Conservation (phyloP, 1,284 basidiomycete species). For the Coniophora puteana region DNA sequence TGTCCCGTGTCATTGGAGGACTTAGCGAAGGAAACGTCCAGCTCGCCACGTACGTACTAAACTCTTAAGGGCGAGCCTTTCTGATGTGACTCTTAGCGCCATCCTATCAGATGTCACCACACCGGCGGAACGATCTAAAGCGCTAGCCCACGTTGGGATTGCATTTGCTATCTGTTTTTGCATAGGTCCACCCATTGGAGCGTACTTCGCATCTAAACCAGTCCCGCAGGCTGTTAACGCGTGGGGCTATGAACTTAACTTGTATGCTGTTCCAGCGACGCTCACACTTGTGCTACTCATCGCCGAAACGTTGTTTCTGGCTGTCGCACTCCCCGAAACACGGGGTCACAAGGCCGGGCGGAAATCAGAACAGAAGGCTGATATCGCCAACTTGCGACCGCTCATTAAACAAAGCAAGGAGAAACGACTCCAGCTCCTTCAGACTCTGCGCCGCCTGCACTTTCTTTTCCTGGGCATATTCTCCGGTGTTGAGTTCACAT, state of each 20-base stretch:
- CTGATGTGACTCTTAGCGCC: slow-evolving; percentile 46
- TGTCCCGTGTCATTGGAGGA: slow-evolving; percentile 87
- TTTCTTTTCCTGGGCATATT: slow-evolving; percentile 84
- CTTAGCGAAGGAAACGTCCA: slow-evolving; percentile 88
- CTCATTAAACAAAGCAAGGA: slow-evolving; percentile 38
- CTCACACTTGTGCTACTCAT: slow-evolving; percentile 71
- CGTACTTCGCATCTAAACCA: slow-evolving; percentile 75
- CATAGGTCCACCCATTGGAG: slow-evolving; percentile 80
- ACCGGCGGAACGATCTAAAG: slow-evolving; percentile 71
- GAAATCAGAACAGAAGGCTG: slow-evolving; percentile 17
- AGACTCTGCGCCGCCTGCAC: slow-evolving; percentile 62
- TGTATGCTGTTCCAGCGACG: slow-evolving; percentile 83
- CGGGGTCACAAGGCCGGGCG: slow-evolving; percentile 33
- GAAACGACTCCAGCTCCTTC: slow-evolving; percentile 51
- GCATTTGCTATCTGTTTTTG: slow-evolving; percentile 92
- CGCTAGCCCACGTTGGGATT: slow-evolving; percentile 88
- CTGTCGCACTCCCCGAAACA: slow-evolving; percentile 77
- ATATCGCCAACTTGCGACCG: slow-evolving; percentile 14
- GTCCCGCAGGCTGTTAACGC: slow-evolving; percentile 52
- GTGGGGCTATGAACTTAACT: slow-evolving; percentile 69
- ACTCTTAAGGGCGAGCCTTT: no score
- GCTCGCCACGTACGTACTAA: slow-evolving; percentile 68
- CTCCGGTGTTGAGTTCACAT: slow-evolving; percentile 89
- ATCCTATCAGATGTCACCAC: slow-evolving; percentile 87
- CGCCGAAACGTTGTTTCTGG: slow-evolving; percentile 69